Conservation (phyloP, 352 stramenopile species). For the Globisporangium abappressorium region DNA sequence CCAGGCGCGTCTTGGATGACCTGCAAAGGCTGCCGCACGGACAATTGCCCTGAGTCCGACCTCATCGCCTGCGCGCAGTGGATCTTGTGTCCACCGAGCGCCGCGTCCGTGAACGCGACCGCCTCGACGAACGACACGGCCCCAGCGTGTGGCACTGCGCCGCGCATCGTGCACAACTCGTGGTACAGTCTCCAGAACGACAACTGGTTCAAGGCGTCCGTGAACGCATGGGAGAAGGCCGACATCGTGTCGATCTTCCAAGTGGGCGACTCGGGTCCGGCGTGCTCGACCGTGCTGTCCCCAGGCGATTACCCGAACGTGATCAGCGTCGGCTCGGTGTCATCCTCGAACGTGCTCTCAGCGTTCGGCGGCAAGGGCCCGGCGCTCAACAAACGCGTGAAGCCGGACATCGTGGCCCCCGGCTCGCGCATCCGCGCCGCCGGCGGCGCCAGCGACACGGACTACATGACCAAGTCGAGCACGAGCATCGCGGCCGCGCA, state of each 20-base stretch:
- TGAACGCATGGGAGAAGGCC: neutral
- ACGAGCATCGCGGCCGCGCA: neutral
- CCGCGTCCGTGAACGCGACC: neutral
- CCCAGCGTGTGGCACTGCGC: neutral
- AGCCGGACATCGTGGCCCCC: neutral
- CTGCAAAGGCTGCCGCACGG: neutral
- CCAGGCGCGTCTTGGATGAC: neutral
- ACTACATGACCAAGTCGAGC: neutral
- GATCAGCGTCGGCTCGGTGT: neutral
- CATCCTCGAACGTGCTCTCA: neutral
- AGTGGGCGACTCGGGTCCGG: neutral
- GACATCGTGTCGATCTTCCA: neutral
- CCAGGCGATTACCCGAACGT: neutral
- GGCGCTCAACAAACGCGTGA: neutral
- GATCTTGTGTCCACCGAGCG: neutral
- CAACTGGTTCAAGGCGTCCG: neutral
- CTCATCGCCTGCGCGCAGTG: neutral
- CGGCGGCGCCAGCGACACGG: neutral
- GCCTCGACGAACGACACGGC: neutral
- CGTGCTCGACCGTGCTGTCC: neutral
- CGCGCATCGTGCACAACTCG: neutral
- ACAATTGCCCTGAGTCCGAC: neutral
- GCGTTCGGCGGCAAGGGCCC: neutral
- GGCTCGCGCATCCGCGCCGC: neutral
- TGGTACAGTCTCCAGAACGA: neutral